Base-by-base conservation (phyloP, 331 rosid genomes). In the Quercus tomentella region DNA sequence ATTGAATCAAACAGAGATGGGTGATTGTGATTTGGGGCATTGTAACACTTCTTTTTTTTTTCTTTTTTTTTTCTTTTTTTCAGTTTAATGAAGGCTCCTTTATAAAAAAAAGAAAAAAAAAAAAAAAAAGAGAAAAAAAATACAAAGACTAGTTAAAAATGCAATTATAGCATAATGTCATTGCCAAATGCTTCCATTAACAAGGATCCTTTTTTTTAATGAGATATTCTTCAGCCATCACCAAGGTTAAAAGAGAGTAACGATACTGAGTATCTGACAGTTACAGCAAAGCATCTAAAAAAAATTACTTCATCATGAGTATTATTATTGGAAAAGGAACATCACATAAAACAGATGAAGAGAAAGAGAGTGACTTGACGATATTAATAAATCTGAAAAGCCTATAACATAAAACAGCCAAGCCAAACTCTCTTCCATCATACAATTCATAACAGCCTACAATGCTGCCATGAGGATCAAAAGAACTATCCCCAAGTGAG, bases 31-130 rank as follows among this genome's bases (percentile, higher is more conserved):
- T 41, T 41, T 41, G 1, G 3, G 3, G 45, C 45, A 41, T 41
- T 41, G 12, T 41, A 37, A 37, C 11, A 8, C 11, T 0, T 8
- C 0, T 7, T 37, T 0, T 37, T 37, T 7, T 35, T 0, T 1
- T 0, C 2, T 2, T 7, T 37, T 0, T 37, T 37, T 7, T 35
- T 0, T 1, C 0, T 8, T 8, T 2, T 41, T 41, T 2, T 0
- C 11, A 2, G 11, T 37, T 37, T 37, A 2, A 41, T 41, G 3
- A 8, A 8, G 45, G 12, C 3, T 41, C 3, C 45, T 41, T 41
- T 0, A 3, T 8, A 58, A 3, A 12, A 58, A 3, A 10, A 58
- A n/a, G n/a, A n/a, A n/a, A n/a, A n/a, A n/a, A n/a, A n/a, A n/a
- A n/a, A n/a, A n/a, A n/a, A n/a, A n/a, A n/a, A n/a, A n/a, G n/a